Evolutionary conservation across 257 asterid genomes (phyloP).

Genomic region (Mitragyna speciosa): DNA sequence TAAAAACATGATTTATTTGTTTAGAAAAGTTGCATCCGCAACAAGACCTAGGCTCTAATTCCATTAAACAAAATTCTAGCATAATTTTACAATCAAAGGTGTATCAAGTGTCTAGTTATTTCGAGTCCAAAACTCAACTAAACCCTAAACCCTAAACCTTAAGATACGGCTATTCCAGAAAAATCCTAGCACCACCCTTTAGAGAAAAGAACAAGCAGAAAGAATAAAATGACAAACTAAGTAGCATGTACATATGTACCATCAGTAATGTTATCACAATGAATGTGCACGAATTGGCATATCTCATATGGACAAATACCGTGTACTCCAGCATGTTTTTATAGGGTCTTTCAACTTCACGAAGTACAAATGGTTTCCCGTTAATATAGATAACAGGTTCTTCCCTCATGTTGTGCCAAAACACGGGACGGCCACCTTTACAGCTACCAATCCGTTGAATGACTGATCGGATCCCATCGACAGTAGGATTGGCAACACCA

Average conservation of each 20-base stretch:
- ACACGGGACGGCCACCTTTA: constrained; percentile 77
- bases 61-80: not conserved
- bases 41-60: not conserved
- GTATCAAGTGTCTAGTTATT: not conserved
- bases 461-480: constrained; percentile 86
- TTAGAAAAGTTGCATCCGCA: not conserved
- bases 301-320: constrained; percentile 44
- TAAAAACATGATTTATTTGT: not conserved
- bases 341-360: constrained; percentile 97
- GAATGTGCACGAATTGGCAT: not conserved
- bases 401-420: constrained; percentile 99
- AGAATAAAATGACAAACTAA: not conserved
- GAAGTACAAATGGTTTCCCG: constrained; percentile 96
- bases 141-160: too few relatives aligned
- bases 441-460: constrained; percentile 85
- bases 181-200: not conserved
- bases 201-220: not conserved
- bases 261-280: not conserved
- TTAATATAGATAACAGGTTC: constrained; percentile 96
- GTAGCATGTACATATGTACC: not conserved
- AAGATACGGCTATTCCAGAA: not conserved
- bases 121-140: too few relatives aligned
- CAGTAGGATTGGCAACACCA: constrained; percentile 97
- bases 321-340: constrained; percentile 98
- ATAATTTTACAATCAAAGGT: not conserved